Conservation (phyloP, 1,284 basidiomycete genomes). For the Vanrija humicola region DNA sequence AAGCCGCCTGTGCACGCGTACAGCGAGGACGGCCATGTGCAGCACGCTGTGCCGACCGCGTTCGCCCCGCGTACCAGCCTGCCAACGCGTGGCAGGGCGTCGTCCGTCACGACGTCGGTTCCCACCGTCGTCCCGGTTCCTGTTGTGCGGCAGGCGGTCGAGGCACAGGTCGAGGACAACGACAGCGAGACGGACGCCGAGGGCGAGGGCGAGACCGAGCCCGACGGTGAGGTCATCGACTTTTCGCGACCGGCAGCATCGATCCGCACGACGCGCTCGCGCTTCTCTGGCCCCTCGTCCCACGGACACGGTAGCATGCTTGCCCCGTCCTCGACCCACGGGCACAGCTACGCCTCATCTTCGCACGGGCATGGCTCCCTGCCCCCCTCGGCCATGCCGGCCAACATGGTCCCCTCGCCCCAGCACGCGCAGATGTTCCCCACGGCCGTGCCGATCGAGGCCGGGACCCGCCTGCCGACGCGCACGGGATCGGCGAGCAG, state of each 20-base stretch:
- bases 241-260: conserved; percentile 1
- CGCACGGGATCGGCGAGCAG: neutral
- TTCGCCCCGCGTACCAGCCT: neutral
- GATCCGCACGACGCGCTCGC: neutral
- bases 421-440: no score
- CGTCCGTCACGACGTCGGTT: no score
- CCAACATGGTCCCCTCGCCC: no score
- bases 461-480: neutral
- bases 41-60: neutral
- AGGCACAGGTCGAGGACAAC: no score
- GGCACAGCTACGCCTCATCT: no score
- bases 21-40: neutral
- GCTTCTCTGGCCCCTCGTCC: neutral
- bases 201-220: neutral
- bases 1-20: neutral
- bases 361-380: no score
- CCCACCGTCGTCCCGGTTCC: no score
- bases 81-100: neutral
- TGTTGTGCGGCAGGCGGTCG: no score
- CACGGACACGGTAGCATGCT: no score
- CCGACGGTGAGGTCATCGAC: conserved; percentile 1
- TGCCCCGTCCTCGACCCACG: no score
- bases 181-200: neutral
- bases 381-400: no score
- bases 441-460: neutral